Evolutionary conservation across 2,329 filamentous ascomycete genomes (phyloP), one percentile per base, ranked within the genome.

Genomic region (Bipolaris gigantea): DNA sequence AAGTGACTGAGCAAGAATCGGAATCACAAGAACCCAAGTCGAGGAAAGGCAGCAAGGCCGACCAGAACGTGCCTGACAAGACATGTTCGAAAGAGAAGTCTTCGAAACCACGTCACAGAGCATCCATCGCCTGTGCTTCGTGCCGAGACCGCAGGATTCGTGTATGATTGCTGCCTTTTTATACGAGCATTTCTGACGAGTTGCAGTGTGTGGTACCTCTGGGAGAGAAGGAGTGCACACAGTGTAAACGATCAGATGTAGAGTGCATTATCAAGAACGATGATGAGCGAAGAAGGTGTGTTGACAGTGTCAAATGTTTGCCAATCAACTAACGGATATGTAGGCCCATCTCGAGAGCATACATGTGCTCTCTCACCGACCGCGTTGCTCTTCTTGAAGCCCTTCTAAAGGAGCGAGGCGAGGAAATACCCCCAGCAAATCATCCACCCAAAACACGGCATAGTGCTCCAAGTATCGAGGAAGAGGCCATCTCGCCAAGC

Each of bases 261-360:
- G 74, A 79, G 42, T 84, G 82, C 59, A 71, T 84, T 49, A 84
- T 84, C 62, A 83, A 81, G 61, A 82, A 84, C 59, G 82, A 84
- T 55, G 82, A 84, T 65, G 81, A 84, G 64, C 72, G 82, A 38
- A 71, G 81, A 67, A 74, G 81, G 81, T 82, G n/a, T 3, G 25
- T 43, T 13, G 5, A 5, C 15, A 7, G 21, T 41, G 6, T 18
- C 7, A 15, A 35, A n/a, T 13, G 4, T 8, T 13, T n/a, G 19
- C 2, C 25, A 2, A 16, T 27, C 21, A 15, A 19, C 54, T 50
- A 48, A 63, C 59, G 10, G 55, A 34, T 49, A 32, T 47, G 27
- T 40, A 83, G 81, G 34, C 82, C 82, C 7, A 83, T 84, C 32
- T 84, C 81, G 18, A 80, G 83, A 65, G 82, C 82, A 48, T 84